Percentiles rank a stretch among this genome's conserved stretches.
These are phyloP conservation scores for Melaleuca quinquenervia DNA, from an alignment of 345 rosid genomes.

Conservation along the genomic window DNA sequence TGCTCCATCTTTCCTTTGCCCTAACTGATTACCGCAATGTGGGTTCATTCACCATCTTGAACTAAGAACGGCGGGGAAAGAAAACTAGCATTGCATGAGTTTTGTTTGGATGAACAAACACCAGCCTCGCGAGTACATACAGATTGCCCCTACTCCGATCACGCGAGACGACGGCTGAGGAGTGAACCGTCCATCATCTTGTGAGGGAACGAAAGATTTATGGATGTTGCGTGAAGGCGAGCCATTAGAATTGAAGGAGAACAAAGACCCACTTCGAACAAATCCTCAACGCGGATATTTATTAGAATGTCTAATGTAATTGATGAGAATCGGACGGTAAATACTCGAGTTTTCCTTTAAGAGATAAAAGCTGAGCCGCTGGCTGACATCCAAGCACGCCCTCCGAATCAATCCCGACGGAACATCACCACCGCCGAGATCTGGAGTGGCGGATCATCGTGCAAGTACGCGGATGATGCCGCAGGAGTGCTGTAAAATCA, in stretches of 20 bases:
- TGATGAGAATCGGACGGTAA: neutral
- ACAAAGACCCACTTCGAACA: accelerated
- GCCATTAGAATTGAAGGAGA: too few relatives aligned
- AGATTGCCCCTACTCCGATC: too few relatives aligned
- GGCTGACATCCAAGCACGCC: too few relatives aligned
- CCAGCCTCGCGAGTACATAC: too few relatives aligned
- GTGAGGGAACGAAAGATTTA: too few relatives aligned
- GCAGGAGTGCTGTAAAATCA: neutral
- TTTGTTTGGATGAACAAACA: neutral
- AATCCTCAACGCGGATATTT: neutral
- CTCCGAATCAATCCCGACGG: neutral
- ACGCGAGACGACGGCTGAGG: too few relatives aligned
- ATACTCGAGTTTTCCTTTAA: neutral
- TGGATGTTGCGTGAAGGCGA: too few relatives aligned
- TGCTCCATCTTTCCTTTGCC: neutral
- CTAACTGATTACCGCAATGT: neutral
- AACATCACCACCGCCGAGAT: neutral
- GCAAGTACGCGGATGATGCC: neutral
- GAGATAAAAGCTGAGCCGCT: neutral
- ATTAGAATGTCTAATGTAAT: neutral
- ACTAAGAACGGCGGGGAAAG: neutral
- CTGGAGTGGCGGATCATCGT: neutral
- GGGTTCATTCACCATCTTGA: neutral
- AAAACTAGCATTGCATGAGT: neutral
- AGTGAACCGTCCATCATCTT: too few relatives aligned